These are phyloP conservation scores for Anastatica hierochuntica DNA, from an alignment of 345 rosid genomes.

Conservation along the genomic window DNA sequence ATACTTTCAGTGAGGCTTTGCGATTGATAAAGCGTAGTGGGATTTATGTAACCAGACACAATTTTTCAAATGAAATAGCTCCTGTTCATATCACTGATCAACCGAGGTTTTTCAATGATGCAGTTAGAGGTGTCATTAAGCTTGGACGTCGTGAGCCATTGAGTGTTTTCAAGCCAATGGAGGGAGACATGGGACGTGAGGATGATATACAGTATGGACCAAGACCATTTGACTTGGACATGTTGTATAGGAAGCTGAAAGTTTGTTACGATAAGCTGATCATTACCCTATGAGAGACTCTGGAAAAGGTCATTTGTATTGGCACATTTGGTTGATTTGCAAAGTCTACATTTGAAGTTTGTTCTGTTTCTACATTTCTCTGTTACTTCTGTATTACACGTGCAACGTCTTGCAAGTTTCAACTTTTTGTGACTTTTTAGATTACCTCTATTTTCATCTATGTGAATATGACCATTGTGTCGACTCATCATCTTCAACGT, in stretches of 20 bases:
- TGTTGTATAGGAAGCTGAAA: slow-evolving; percentile 63
- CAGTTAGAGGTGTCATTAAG: slow-evolving; percentile 68
- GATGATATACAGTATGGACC: slow-evolving; percentile 73
- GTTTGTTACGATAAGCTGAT: slow-evolving; percentile 46
- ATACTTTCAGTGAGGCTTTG: slow-evolving; percentile 60
- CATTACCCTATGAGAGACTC: slow-evolving; percentile 77
- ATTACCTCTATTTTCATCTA: too few species aligned
- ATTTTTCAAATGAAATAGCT: slow-evolving; percentile 73
- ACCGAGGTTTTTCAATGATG: slow-evolving; percentile 79
- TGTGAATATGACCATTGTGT: too few species aligned
- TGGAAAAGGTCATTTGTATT: slow-evolving; percentile 90
- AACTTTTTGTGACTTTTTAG: too few species aligned
- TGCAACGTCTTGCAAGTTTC: too few species aligned
- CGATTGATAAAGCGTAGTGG: slow-evolving; percentile 51
- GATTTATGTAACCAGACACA: slow-evolving; percentile 52
- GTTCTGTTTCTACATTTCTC: too few species aligned
- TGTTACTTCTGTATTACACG: too few species aligned
- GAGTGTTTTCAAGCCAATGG: slow-evolving; percentile 58
- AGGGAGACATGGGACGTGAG: slow-evolving; percentile 70
- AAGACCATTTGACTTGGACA: slow-evolving; percentile 83
- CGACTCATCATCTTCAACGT: not conserved
- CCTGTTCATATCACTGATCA: slow-evolving; percentile 89
- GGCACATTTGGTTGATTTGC: slow-evolving; percentile 85
- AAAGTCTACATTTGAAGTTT: too few species aligned
- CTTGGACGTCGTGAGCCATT: slow-evolving; percentile 75